Percentiles rank a stretch among this genome's conserved stretches.
Evolutionary conservation across 2,329 filamentous ascomycete genomes (phyloP).

Genomic region (Exophiala viscosa): DNA sequence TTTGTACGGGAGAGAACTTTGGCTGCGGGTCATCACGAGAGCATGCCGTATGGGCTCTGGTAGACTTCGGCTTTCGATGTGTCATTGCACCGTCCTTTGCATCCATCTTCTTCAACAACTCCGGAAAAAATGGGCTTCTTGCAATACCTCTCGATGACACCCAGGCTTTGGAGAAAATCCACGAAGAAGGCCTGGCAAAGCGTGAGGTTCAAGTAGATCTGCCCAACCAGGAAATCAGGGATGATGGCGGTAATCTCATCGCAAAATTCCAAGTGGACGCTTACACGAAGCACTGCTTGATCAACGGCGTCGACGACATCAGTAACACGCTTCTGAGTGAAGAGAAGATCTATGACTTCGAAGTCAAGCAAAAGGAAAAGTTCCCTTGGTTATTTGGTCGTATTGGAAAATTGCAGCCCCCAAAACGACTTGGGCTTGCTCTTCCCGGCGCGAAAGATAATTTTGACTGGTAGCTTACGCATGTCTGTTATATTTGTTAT

Average conservation of each 20-base stretch:
- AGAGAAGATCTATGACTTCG: slow-evolving; percentile 12
- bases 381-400: slow-evolving; percentile 12
- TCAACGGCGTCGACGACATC: slow-evolving; percentile 11
- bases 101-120: slow-evolving; percentile 99
- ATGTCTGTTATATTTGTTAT: too few relatives aligned
- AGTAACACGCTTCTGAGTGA: slow-evolving; percentile 10
- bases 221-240: slow-evolving; percentile 7
- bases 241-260: slow-evolving; percentile 3
- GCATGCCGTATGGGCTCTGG: slow-evolving; percentile 92
- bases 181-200: slow-evolving; percentile 66
- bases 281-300: slow-evolving; percentile 12
- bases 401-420: slow-evolving; percentile 8
- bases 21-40: slow-evolving; percentile 89
- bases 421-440: slow-evolving; percentile 5
- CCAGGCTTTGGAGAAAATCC: slow-evolving; percentile 63
- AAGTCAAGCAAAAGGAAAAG: slow-evolving; percentile 8
- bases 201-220: slow-evolving; percentile 7
- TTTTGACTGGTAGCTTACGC: slow-evolving; percentile 7
- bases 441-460: slow-evolving; percentile 6
- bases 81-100: slow-evolving; percentile 84
- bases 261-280: slow-evolving; percentile 8
- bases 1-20: slow-evolving; percentile 88
- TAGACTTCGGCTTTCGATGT: slow-evolving; percentile 93
- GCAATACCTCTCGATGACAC: slow-evolving; percentile 69
- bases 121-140: slow-evolving; percentile 98